Percentiles rank a stretch among this genome's conserved stretches.
Conservation (phyloP, 805 yeast genomes). For the Metschnikowia proteae region DNA sequence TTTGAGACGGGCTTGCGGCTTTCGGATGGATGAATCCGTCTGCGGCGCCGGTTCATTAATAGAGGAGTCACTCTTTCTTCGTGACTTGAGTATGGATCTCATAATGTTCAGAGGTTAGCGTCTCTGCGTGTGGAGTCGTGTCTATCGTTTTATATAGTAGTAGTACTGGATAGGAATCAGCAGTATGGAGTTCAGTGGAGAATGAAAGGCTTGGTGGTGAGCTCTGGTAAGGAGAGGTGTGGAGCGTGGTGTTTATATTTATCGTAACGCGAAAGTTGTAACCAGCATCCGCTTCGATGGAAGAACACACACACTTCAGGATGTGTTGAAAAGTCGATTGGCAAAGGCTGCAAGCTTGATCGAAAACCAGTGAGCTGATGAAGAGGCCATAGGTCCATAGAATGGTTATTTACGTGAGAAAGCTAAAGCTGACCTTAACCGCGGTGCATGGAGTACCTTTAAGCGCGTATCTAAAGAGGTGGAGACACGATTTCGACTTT, state of each 20-base stretch:
- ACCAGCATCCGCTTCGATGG: neutral
- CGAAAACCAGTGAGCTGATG: neutral
- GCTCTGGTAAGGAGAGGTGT: neutral
- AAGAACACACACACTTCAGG: neutral
- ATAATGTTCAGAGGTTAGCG: conserved; percentile 2
- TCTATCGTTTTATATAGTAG: neutral
- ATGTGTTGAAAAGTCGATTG: neutral
- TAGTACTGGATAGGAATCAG: no score
- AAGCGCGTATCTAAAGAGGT: neutral
- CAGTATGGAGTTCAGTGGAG: no score
- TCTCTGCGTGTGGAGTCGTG: neutral
- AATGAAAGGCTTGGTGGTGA: no score
- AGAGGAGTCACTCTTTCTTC: conserved; percentile 17
- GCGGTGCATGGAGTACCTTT: neutral
- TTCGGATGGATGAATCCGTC: neutral
- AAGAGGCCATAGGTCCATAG: neutral
- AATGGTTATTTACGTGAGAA: neutral
- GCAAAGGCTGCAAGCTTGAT: neutral
- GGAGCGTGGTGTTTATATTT: neutral
- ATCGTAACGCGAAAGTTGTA: neutral
- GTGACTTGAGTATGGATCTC: conserved; percentile 19
- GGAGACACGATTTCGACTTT: no score
- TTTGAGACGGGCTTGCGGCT: neutral
- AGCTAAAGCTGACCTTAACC: neutral
- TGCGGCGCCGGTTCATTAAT: conserved; percentile 13